Evolutionary conservation across 306 rosid species (phyloP).

Genomic region (Trifolium fragiferum): DNA sequence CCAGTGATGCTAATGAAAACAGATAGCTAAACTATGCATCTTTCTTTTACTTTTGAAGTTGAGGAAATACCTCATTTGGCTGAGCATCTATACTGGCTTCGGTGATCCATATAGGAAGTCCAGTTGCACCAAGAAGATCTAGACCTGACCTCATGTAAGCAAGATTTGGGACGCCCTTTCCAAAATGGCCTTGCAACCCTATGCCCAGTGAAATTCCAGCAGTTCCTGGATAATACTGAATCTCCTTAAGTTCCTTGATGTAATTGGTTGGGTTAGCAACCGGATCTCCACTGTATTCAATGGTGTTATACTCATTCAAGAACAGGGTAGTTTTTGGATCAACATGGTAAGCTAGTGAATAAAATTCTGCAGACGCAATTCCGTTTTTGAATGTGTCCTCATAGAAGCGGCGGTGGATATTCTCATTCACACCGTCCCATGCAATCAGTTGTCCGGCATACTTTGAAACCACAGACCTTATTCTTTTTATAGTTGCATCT

Average conservation of each 20-base stretch:
- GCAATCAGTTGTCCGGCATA: conserved; percentile 69
- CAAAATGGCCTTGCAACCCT: conserved; percentile 74
- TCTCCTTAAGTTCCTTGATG: conserved; percentile 50
- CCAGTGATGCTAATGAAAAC: neutral
- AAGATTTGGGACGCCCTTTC: conserved; percentile 56
- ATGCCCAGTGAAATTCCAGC: conserved; percentile 51
- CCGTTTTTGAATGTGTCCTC: conserved; percentile 58
- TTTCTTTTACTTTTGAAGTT: neutral
- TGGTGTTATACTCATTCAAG: conserved; percentile 70
- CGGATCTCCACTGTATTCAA: conserved; percentile 53
- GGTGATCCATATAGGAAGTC: conserved; percentile 76
- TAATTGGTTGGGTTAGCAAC: conserved; percentile 48
- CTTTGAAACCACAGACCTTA: conserved; percentile 65
- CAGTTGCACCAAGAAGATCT: conserved; percentile 56
- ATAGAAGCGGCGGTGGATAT: conserved; percentile 65
- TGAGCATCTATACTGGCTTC: conserved; percentile 52
- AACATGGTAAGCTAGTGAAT: conserved; percentile 52
- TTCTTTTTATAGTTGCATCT: conserved; percentile 53
- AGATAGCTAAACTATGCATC: neutral
- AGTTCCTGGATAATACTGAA: conserved; percentile 56
- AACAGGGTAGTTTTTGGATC: conserved; percentile 66
- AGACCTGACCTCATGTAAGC: conserved; percentile 71
- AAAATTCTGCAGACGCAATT: conserved; percentile 63
- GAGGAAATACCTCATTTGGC: conserved; percentile 29
- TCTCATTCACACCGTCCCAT: conserved; percentile 84